Base-by-base conservation (phyloP, 23 red algal species). In the Gracilariopsis chorda region DNA sequence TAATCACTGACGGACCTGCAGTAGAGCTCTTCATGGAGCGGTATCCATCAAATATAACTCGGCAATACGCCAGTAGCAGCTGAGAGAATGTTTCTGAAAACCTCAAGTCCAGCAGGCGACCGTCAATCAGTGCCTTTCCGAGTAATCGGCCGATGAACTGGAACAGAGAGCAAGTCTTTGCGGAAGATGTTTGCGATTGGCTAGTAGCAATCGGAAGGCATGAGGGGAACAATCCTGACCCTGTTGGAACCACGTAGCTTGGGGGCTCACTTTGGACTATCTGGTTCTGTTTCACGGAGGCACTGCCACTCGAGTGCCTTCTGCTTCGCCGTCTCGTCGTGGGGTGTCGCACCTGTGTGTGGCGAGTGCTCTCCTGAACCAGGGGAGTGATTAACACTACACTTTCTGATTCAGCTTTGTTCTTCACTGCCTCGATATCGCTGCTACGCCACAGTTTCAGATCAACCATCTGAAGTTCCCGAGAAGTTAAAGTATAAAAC, bases 81-180 rank as follows among this genome's bases (percentile, higher is more conserved):
- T 56, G 13, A 17, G 77, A 81, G 82, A 99, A 94, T 10, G 74
- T 88, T 25, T 49, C 42, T 24, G 97, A 99, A 17, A 99, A 77
- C 51, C 88, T 90, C 25, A 99, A 76, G 63, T 99, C 97, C 16
- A 99, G 49, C 0, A 99, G 90, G 23, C 97, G 90, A 69, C 97
- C 97, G 83, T 99, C 97, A 44, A 92, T 78, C n/a, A 95, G 42
- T 1, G 97, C 97, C 88, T 99, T 99, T 20, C 84, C 97, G 51
- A 89, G 58, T 47, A 99, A 56, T 35, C 86, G 79, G 24, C 97
- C 97, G 68, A 96, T 63, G 49, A 99, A 99, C 12, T 76, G 78
- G 62, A 96, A 99, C 19, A 76, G 32, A 23, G 88, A 62, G 39
- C 84, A 59, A 37, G 62, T 90, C 86, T 83, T 84, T 48, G 83